Evolutionary conservation across 2,329 filamentous ascomycete genomes (phyloP).

Genomic region (Trichophyton mentagrophytes): DNA sequence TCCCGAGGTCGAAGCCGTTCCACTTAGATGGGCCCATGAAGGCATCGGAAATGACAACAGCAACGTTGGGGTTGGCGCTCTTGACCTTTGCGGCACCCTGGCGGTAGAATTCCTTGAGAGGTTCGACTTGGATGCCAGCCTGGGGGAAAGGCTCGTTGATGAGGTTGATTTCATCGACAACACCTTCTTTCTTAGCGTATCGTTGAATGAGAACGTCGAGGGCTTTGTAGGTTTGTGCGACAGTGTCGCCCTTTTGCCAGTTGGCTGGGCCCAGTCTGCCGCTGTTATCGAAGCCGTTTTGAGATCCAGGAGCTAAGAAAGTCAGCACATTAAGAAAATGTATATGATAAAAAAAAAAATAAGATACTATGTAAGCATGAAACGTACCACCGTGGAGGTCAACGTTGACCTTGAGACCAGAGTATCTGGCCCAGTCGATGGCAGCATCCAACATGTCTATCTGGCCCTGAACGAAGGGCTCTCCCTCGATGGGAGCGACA

Average conservation of each 20-base stretch:
- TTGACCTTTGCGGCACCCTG: conserved; percentile 39
- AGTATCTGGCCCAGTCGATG: conserved; percentile 45
- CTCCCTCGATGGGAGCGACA: conserved; percentile 39
- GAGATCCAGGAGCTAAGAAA: conserved; percentile 42
- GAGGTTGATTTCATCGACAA: conserved; percentile 41
- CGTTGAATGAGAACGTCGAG: conserved; percentile 46
- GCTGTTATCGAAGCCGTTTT: conserved; percentile 58
- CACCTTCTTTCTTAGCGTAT: conserved; percentile 43
- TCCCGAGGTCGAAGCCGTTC: conserved; percentile 43
- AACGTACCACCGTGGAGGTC: conserved; percentile 54
- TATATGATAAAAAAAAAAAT: not conserved
- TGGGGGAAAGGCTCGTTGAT: conserved; percentile 32
- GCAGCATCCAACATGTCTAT: conserved; percentile 45
- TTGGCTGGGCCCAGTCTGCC: conserved; percentile 34
- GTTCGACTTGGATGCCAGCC: conserved; percentile 31
- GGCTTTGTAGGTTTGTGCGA: conserved; percentile 36
- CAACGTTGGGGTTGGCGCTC: conserved; percentile 30
- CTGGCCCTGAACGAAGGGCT: conserved; percentile 52
- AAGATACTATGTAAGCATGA: conserved; percentile 8
- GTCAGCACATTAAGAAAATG: conserved; percentile 6
- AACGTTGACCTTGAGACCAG: conserved; percentile 51
- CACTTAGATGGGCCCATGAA: conserved; percentile 39
- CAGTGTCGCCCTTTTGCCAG: conserved; percentile 28
- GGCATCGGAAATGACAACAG: conserved; percentile 44
- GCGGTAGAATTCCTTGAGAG: conserved; percentile 42